Base-by-base conservation (phyloP, 805 yeast species). In the Candida koratica region DNA sequence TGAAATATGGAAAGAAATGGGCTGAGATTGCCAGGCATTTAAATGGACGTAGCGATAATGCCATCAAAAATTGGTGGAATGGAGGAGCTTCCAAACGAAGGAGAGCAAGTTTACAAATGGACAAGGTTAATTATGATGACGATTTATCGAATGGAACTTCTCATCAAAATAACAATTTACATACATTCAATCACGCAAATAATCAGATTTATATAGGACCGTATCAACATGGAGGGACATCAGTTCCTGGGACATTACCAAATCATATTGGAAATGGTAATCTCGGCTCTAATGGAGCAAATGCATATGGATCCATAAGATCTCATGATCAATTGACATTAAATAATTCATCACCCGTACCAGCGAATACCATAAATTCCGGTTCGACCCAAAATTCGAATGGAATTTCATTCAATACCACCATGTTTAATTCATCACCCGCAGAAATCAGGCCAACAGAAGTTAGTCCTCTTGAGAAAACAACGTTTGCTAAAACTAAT, bases 21-120 rank as follows among this genome's bases (percentile, higher is more conserved):
- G 96, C 96, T 0, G 95, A 85, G 52, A 88, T 87, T 30, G 86
- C 95, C 12, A 73, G 95, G 35, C 94, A 86, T 58, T 63, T 87
- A 39, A 81, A 84, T 43, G 95, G 96, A 2, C 67, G 96, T 36
- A 73, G 83, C n/a, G 96, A 87, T 58, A 87, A 86, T 56, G 88
- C 95, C 14, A 85, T 86, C 49, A 86, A 86, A 55, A 88, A 88
- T 61, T 88, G 96, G 96, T 87, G 96, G 96, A 86, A 86, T 53
- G 95, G 96, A 4, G 94, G 95, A 6, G 90, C 94, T 10, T 86
- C 84, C 55, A 69, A 94, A 42, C 67, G 95, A 42, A 73, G 93
- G 50, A 64, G 87, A 45, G 66, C 67, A 6, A 50, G 40, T 28
- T 32, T 37, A 37, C 39, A 36, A 31, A 28, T 16, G 22, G 39